Conservation (phyloP, 2,329 filamentous ascomycete species). For the Parastagonospora avenae region DNA sequence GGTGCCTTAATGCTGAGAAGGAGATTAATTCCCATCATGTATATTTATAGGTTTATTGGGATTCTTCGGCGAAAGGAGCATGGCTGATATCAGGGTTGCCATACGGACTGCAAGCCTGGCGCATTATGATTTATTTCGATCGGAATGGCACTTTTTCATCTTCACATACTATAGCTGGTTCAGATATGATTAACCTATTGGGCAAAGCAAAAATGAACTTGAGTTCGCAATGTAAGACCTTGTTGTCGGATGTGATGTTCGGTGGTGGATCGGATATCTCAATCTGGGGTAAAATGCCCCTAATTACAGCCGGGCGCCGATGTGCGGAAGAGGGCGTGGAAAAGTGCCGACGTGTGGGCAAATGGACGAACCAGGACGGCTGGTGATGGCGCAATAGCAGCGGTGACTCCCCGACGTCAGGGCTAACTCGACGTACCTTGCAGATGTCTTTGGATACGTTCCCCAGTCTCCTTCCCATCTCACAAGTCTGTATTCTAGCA, state of each 20-base stretch:
- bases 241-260: background rate
- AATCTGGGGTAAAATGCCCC: slow-evolving; percentile 25
- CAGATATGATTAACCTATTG: background rate
- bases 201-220: too few relatives aligned
- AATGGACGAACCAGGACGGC: slow-evolving; percentile 28
- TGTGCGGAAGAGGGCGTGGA: slow-evolving; percentile 23
- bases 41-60: background rate
- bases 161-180: background rate
- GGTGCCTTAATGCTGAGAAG: background rate
- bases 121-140: background rate
- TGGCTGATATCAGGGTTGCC: background rate
- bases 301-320: slow-evolving; percentile 14
- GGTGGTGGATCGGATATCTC: slow-evolving; percentile 10
- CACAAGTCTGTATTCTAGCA: background rate
- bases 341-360: slow-evolving; percentile 11
- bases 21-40: background rate
- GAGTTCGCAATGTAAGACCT: background rate
- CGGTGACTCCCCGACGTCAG: slow-evolving; percentile 40
- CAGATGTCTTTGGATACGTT: slow-evolving; percentile 20
- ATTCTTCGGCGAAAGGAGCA: background rate
- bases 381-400: slow-evolving; percentile 41
- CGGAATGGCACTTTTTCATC: background rate
- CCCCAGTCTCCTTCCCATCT: background rate
- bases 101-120: background rate
- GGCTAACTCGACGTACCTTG: slow-evolving; percentile 29